These are phyloP conservation scores for Pharnaceum exiguum DNA, from an alignment of 148 eudicot species.

Conservation along the genomic window DNA sequence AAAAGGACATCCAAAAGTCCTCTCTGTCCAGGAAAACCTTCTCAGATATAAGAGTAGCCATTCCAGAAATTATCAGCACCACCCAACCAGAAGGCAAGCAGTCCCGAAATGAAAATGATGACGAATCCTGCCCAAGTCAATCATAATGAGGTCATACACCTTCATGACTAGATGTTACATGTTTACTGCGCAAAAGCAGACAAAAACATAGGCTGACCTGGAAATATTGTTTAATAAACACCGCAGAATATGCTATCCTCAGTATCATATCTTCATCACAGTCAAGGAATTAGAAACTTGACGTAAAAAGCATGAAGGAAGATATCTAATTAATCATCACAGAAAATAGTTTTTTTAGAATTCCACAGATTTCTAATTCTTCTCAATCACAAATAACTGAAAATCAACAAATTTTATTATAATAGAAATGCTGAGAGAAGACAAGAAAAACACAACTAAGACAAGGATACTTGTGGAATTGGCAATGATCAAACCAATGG, in stretches of 20 bases:
- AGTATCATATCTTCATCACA: slow-evolving; percentile 64
- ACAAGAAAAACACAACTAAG: background rate
- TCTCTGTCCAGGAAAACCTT: slow-evolving; percentile 59
- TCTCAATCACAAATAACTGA: too few relatives aligned
- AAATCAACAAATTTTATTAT: too few relatives aligned
- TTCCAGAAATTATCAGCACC: slow-evolving; percentile 53
- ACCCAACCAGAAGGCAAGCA: slow-evolving; percentile 90
- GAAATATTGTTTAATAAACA: slow-evolving; percentile 79
- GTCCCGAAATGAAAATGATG: slow-evolving; percentile 62
- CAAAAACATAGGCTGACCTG: slow-evolving; percentile 42
- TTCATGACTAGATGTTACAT: background rate
- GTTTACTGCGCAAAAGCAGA: background rate
- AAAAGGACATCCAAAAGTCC: slow-evolving; percentile 68
- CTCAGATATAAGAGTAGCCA: slow-evolving; percentile 62
- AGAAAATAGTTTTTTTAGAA: too few relatives aligned
- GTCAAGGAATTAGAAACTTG: slow-evolving; percentile 40
- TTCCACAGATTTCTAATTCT: too few relatives aligned
- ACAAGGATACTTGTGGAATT: slow-evolving; percentile 95
- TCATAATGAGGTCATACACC: background rate
- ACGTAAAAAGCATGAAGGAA: background rate
- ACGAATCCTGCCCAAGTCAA: slow-evolving; percentile 49
- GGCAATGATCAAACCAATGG: slow-evolving; percentile 84
- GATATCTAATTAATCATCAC: too few relatives aligned
- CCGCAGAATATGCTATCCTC: slow-evolving; percentile 74
- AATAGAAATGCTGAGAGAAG: background rate